Base-by-base conservation (phyloP, 139 green algal species). In the Trebouxia sp. region DNA sequence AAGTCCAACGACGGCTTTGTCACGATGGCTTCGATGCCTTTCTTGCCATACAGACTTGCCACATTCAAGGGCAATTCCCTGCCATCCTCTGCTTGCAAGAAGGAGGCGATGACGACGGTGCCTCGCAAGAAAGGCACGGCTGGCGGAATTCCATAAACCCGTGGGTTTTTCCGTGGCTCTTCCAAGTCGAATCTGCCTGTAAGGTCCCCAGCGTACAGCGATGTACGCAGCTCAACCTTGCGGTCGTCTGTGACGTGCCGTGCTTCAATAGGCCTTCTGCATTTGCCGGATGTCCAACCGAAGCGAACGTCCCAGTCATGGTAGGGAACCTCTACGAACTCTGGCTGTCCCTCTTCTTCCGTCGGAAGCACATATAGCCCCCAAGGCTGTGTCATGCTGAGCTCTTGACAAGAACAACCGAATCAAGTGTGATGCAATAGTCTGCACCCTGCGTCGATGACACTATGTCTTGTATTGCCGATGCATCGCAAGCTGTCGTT, bases 381-480 rank as follows among this genome's bases (percentile, higher is more conserved):
- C 56, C 56, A 67, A 67, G 56, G 56, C 56, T 67, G 38, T 7
- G 56, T 67, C 56, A 67, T 67, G 56, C 56, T 67, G 17, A 42
- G 56, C 56, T 67, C 28, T 42, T 42, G 56, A 67, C 56, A 67
- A 42, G 56, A 67, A 67, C 56, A 67, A 67, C 56, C 56, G 56
- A 67, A 28, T 67, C 56, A 67, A 67, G 28, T 67, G 56, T 42
- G 56, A 67, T 67, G 56, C 56, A 67, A 67, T 42, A 67, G n/a
- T 67, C 56, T 67, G 56, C 56, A 28, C 56, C 56, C 56, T 67
- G 56, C 56, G 28, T 67, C 56, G 56, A 67, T 67, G 56, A 28
- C 56, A 67, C 56, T 67, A 67, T 67, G 56, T 67, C 28, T 67
- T 67, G 56, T 41, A 67, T 67, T 67, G 56, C 56, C 28, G 56